These are phyloP conservation scores for Pythium oligandrum DNA, from an alignment of 352 stramenopile species.

Conservation along the genomic window DNA sequence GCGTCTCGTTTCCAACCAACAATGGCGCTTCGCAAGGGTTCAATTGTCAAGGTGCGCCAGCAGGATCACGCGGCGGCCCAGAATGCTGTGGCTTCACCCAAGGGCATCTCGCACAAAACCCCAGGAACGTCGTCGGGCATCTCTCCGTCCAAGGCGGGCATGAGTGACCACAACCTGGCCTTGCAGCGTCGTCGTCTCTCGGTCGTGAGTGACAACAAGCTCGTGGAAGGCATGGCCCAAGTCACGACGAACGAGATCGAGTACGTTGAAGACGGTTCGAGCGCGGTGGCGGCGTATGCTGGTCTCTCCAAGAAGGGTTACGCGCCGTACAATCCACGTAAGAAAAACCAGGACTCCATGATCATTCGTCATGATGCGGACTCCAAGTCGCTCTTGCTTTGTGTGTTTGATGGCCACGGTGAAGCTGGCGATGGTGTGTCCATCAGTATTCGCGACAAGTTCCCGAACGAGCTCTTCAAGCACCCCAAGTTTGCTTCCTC, in stretches of 20 bases:
- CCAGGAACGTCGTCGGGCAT: slow-evolving; percentile 20
- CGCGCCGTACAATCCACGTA: slow-evolving; percentile 93
- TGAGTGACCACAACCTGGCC: slow-evolving; percentile 49
- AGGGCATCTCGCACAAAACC: slow-evolving; percentile 77
- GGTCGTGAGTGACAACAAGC: slow-evolving; percentile 78
- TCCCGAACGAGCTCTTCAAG: slow-evolving; percentile 88
- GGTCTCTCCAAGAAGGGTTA: slow-evolving; percentile 83
- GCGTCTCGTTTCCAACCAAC: background rate
- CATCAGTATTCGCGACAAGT: slow-evolving; percentile 83
- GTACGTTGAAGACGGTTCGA: slow-evolving; percentile 54
- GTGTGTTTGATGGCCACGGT: slow-evolving; percentile 96
- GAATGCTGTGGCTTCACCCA: slow-evolving; percentile 68
- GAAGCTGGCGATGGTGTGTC: slow-evolving; percentile 94
- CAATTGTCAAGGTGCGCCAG: slow-evolving; percentile 49
- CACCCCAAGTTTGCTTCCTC: slow-evolving; percentile 76
- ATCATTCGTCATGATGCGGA: slow-evolving; percentile 92
- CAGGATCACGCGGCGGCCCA: slow-evolving; percentile 46
- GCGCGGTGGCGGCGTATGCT: slow-evolving; percentile 59
- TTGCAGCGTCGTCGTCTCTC: slow-evolving; percentile 63
- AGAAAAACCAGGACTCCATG: slow-evolving; percentile 98
- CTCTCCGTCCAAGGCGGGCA: slow-evolving; percentile 27
- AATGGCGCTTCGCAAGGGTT: slow-evolving; percentile 55
- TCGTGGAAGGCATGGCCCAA: slow-evolving; percentile 71
- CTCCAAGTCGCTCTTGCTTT: slow-evolving; percentile 92
- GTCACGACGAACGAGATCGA: slow-evolving; percentile 57